Conservation (phyloP, 2,329 filamentous ascomycete genomes). For the Calonectria pseudoreteaudii region DNA sequence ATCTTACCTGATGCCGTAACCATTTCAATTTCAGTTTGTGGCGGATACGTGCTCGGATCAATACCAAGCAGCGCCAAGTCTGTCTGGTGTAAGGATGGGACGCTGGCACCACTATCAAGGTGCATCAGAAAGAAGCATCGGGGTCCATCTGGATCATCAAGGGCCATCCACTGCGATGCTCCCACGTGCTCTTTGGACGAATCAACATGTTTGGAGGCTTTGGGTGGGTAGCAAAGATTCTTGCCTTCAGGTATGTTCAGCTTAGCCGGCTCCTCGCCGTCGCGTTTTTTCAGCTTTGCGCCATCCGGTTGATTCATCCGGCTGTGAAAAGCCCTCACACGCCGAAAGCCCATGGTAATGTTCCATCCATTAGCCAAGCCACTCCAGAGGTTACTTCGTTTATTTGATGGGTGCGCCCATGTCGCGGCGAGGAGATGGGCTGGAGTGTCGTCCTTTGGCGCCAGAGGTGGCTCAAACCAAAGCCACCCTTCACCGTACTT, state of each 20-base stretch:
- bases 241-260: constrained; percentile 23
- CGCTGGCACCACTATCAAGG: constrained; percentile 40
- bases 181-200: not conserved
- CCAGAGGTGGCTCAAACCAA: constrained; percentile 41
- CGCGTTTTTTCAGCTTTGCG: not conserved
- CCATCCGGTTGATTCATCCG: constrained; percentile 14
- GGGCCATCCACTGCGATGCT: constrained; percentile 11
- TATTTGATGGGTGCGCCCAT: constrained; percentile 34
- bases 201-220: constrained; percentile 2
- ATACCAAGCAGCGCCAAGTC: constrained; percentile 38
- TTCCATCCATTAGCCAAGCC: constrained; percentile 25
- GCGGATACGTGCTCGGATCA: constrained; percentile 31
- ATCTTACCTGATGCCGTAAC: constrained; percentile 29
- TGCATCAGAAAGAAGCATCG: constrained; percentile 42
- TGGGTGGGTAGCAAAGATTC: constrained; percentile 31
- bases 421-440: constrained; percentile 39
- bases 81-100: constrained; percentile 33
- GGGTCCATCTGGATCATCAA: constrained; percentile 29
- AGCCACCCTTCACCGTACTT: constrained; percentile 41
- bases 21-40: constrained; percentile 32
- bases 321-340: constrained; percentile 36
- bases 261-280: not conserved
- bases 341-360: constrained; percentile 44
- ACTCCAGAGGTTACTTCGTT: not conserved
- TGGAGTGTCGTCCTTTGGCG: constrained; percentile 21